Base-by-base conservation (phyloP, 192 early-diverging fungal species). In the Coemansia javaensis region DNA sequence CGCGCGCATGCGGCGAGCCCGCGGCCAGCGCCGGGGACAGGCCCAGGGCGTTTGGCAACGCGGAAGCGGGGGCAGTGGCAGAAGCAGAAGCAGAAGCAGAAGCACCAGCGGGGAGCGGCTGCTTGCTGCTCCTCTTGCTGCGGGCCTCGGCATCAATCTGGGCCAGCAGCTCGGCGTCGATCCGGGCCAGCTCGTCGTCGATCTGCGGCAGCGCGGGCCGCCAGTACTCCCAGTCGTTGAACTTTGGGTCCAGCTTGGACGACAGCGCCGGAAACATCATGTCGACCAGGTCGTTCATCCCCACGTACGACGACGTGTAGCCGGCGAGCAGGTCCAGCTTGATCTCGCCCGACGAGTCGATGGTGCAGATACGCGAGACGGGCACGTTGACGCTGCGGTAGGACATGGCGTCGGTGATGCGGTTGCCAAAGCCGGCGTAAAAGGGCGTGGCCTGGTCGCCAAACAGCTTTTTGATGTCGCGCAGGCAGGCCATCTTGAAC, bases 351-450 rank as follows among this genome's bases (percentile, higher is more conserved):
- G 83, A 75, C 1, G 89, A 77, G 55, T 97, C 94, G 45, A 99
- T 97, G 4, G 96, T 97, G 64, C 95, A 99, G 25, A 99, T 99
- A 21, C 91, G 81, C 20, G 90, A 90, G 5, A 88, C 64, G 0
- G 96, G 96, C 9, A 99, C 84, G 63, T 93, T 85, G 36, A 98
- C 96, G 53, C 82, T 86, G 35, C 91, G 85, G 57, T 98, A 98
- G 1, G 91, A 91, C 28, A 97, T 80, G 21, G 94, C 93, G 65
- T 97, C 93, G 16, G 93, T 96, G 42, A 94, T 93, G n/a, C 94
- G 78, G 63, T 98, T 96, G 25, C 93, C 93, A 55, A 95, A 98
- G 0, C 96, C 96, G 4, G 94, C 96, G 63, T 90, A 94, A 52
- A 98, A 98, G 6, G 93, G 92, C 40, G 78, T 84, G 20, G 6